phyloP scores from a whole-genome alignment of 768 basidiomycete genomes.

The Agaricus sinodeliciosus region DNA sequence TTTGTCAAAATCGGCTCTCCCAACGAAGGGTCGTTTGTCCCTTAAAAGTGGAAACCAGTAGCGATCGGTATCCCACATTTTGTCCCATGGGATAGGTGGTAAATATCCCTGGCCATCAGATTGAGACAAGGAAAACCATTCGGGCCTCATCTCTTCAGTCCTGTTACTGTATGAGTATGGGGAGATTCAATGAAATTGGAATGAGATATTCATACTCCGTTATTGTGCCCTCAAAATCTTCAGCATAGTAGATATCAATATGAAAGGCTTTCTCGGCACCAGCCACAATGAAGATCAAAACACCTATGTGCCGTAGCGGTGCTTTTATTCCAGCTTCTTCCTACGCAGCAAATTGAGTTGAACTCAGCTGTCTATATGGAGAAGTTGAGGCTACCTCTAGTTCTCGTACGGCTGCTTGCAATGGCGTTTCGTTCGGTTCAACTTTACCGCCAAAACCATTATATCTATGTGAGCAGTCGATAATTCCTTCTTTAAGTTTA shows the following conservation, averaged over 20 bases:
- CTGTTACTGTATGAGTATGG: slow-evolving; percentile 27
- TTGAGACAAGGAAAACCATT: slow-evolving; percentile 57
- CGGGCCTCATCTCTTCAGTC: slow-evolving; percentile 82
- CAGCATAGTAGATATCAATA: slow-evolving; percentile 67
- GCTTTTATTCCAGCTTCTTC: slow-evolving; percentile 80
- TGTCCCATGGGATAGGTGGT: slow-evolving; percentile 50
- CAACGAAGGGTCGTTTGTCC: slow-evolving; percentile 31
- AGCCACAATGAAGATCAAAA: slow-evolving; percentile 54
- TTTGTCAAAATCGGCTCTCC: slow-evolving; percentile 38
- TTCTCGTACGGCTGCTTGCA: slow-evolving; percentile 73
- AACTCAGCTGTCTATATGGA: not conserved
- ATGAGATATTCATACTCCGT: slow-evolving; percentile 50
- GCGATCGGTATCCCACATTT: slow-evolving; percentile 56
- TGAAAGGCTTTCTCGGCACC: slow-evolving; percentile 55
- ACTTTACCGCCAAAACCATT: slow-evolving; percentile 91
- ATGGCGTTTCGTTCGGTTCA: slow-evolving; percentile 61
- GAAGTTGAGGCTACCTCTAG: slow-evolving; percentile 36
- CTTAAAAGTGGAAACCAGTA: slow-evolving; percentile 65
- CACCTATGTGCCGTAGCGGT: slow-evolving; percentile 54
- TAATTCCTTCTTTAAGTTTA: not conserved
- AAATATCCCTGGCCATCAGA: not conserved
- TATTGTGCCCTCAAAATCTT: slow-evolving; percentile 50
- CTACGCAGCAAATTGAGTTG: slow-evolving; percentile 27
- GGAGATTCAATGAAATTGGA: not conserved
- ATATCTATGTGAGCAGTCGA: slow-evolving; percentile 39